Base-by-base conservation (phyloP, 2,329 filamentous ascomycete genomes). In the Cytospora leucostoma region DNA sequence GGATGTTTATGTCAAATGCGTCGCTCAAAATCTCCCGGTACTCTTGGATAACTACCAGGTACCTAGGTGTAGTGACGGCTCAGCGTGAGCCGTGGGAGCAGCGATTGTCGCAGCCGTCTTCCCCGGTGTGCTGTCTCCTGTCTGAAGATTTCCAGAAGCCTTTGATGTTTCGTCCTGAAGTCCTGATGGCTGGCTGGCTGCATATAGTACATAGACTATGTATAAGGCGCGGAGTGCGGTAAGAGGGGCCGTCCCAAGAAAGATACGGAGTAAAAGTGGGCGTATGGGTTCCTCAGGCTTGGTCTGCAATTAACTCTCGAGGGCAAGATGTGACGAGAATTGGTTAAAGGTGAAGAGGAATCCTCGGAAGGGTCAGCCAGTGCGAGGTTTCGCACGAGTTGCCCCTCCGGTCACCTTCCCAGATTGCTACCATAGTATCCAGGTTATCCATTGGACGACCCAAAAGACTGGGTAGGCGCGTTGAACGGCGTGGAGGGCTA, bases 171-270 rank as follows among this genome's bases (percentile, higher is more conserved):
- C 44, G 44, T 21, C 7, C 40, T 44, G 40, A 44, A 55, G 27
- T 50, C 32, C 38, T 34, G 34, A 21, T 49, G 59, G 40, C 37
- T 15, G 38, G 50, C 27, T 38, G 40, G 33, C 38, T 50, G 54
- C 12, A 32, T 33, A 44, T 33, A 51, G 51, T 11, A 32, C 33
- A 44, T 19, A 51, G 51, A 55, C 37, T 37, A 37, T 35, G 32
- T 37, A 37, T 35, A 37, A 50, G 40, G 44, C 64, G 64, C 64
- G 64, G 53, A 61, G 27, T 33, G 61, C 64, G 64, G 61, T 51
- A 63, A 61, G 61, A 63, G 61, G 61, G 57, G 64, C 64, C 64
- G 61, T 47, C 51, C 49, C 57, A 52, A 59, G 54, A 34, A 52
- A 47, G 13, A 38, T 35, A 59, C 32, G 54, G 47, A 59, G 17